Evolutionary conservation across 768 basidiomycete genomes (phyloP).

Genomic region (Cystobasidium onofrii): DNA sequence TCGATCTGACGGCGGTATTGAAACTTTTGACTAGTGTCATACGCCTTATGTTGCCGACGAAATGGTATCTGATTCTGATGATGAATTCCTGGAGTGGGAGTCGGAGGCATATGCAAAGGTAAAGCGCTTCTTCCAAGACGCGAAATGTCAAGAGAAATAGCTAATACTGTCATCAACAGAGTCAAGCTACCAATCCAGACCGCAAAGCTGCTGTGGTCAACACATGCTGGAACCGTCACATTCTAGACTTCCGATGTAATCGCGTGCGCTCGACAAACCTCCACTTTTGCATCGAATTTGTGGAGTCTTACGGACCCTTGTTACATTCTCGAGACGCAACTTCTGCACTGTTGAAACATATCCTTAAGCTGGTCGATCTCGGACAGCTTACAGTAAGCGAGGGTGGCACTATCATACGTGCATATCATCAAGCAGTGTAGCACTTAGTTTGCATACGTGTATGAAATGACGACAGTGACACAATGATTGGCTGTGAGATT

Average conservation of each 20-base stretch:
- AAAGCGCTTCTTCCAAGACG: background rate
- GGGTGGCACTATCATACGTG: slow-evolving; percentile 2
- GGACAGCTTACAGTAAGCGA: slow-evolving; percentile 9
- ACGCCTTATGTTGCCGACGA: slow-evolving; percentile 29
- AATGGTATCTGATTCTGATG: slow-evolving; percentile 26
- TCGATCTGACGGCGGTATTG: background rate
- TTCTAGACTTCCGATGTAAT: slow-evolving; percentile 4
- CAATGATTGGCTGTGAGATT: background rate
- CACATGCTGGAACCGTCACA: slow-evolving; percentile 23
- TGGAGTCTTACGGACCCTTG: slow-evolving; percentile 2
- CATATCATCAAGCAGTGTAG: slow-evolving; percentile 8
- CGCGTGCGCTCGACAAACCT: slow-evolving; percentile 19
- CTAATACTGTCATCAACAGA: background rate
- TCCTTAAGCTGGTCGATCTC: slow-evolving; percentile 21
- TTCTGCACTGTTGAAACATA: slow-evolving; percentile 10
- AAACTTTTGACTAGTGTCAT: slow-evolving; percentile 13
- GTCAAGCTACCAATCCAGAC: slow-evolving; percentile 16
- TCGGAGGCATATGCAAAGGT: slow-evolving; percentile 23
- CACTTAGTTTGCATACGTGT: no score
- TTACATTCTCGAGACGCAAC: slow-evolving; percentile 2
- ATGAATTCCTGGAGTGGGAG: slow-evolving; percentile 25
- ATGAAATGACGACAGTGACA: no score
- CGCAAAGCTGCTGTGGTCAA: slow-evolving; percentile 13
- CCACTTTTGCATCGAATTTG: slow-evolving; percentile 22
- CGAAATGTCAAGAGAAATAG: background rate